Evolutionary conservation across 495 filamentous ascomycete genomes (phyloP), one percentile per base, ranked within the genome.

Genomic region (Xylaria flabelliformis): DNA sequence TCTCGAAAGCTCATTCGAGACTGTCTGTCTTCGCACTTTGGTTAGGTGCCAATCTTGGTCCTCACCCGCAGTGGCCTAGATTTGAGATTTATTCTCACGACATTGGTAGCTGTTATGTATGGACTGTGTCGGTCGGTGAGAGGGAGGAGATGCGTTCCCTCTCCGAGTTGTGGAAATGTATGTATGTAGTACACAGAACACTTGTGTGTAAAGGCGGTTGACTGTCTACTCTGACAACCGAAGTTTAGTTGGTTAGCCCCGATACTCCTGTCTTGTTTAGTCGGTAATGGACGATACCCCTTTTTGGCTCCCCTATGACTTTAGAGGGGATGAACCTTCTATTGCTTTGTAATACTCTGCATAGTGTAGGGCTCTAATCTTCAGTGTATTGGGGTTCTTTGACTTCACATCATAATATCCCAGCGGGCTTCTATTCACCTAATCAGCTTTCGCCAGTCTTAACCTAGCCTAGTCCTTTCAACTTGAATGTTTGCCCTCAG

Each of bases 281-380:
- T 75, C 74, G 74, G 72, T 67, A 77, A 75, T 79, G 70, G 77
- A 77, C 75, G 77, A 79, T 79, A 79, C 77, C 77, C 76, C 74
- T 65, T 72, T 72, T 75, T 75, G 44, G 29, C 67, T 65, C 59
- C 42, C 64, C 34, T n/a, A 19, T 55, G 53, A 53, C 61, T 64
- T n/a, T 70, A 15, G 19, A 8, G n/a, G 32, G 3, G 24, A 50
- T 61, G n/a, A 42, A 17, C 6, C 46, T 64, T 44, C 39, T 70
- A 36, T 21, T 36, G 34, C 44, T 48, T 44, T 32, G 15, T 41
- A 21, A 56, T 68, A 32, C n/a, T 56, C 26, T 55, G 19, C 29
- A 15, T 65, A 17, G 15, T 36, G 42, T 4, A 36, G 21, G 24
- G 29, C 39, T 65, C 39, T 4, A 34, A 41, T 32, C 24, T 24